Evolutionary conservation across 306 rosid species (phyloP), one percentile per base, ranked within the genome.

Genomic region (Pueraria montana): DNA sequence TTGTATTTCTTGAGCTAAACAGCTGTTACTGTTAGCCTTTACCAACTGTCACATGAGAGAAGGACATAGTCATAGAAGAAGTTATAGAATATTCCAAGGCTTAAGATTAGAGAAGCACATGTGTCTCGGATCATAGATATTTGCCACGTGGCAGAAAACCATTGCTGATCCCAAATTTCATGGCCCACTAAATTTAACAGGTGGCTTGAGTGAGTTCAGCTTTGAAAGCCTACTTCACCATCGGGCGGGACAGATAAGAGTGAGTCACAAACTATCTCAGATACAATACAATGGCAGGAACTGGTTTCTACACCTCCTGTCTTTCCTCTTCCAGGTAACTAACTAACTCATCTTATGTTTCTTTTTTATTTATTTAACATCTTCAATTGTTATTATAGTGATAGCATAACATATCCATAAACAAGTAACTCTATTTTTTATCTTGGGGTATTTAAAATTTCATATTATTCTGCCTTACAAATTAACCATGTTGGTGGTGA

Each of bases 91-190:
- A 5, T 68, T 20, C 0, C 0, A 43, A 43, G 76, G 21, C 21
- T 70, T 14, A 24, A 45, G 50, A 77, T 36, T 46, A 17, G 64
- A 72, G 81, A 74, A 72, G 21, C 46, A 76, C 27, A 40, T 13
- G 80, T 40, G 79, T 20, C 27, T 72, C 6, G 14, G 40, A 53
- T 84, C 48, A 11, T 30, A 73, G 5, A 76, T 18, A 27, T 8
- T 42, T 82, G 26, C 84, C 85, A 93, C 92, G 89, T 86, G 97
- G 92, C 91, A 70, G 63, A 23, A 80, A 70, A 56, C 84, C 74
- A 91, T 93, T 93, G 92, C 79, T 77, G 77, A 43, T 82, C 55
- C 85, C 55, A 87, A 87, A 93, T 93, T 89, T 83, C 93, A 75
- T 76, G 91, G 93, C 81, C 91, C 91, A 78, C 82, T 6, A 21